Evolutionary conservation across 192 early-diverging fungal genomes (phyloP), one percentile per base, ranked within the genome.

Genomic region (Lunasporangiospora selenospora): DNA sequence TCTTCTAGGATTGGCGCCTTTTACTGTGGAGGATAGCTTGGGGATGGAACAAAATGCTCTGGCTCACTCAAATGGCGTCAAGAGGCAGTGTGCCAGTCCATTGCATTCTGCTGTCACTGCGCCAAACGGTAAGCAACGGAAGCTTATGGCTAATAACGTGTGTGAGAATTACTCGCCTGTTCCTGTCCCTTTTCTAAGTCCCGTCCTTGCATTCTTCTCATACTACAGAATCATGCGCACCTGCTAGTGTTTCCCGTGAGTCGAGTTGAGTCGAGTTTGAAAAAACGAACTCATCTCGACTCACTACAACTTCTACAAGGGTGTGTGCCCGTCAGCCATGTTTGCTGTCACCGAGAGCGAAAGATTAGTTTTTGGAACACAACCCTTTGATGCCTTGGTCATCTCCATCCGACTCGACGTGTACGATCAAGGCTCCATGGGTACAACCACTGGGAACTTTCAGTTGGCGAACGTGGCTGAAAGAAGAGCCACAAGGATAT

Each of bases 331-430:
- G 1, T 2, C 33, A 3, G 51, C 51, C 6, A 59, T 43, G 24
- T 36, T 67, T 11, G 19, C 30, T 31, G 29, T 32, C 1, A 2
- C 24, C 6, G 60, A 67, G 45, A 69, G 67, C 18, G 24, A 9
- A n/a, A 65, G 54, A 31, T 46, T 64, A 2, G n/a, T 69, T n/a
- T 58, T 77, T 26, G 66, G 65, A 24, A 69, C 65, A 13, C 75
- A 69, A 40, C 51, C 56, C 3, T 69, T 34, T 36, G 61, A 65
- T 56, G 59, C 45, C 16, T 54, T 79, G 23, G 42, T 75, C 16
- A 79, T 62, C 24, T 58, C 36, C 37, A 59, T 64, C n/a, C 58
- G 65, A 21, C 29, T 75, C 27, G 77, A 79, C 44, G 11, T 34
- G 34, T 34, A 27, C 3, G 50, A 40, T 18, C n/a, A 26, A 23